Evolutionary conservation across 805 yeast genomes (phyloP).

Genomic region (Kodamaea laetipori): DNA sequence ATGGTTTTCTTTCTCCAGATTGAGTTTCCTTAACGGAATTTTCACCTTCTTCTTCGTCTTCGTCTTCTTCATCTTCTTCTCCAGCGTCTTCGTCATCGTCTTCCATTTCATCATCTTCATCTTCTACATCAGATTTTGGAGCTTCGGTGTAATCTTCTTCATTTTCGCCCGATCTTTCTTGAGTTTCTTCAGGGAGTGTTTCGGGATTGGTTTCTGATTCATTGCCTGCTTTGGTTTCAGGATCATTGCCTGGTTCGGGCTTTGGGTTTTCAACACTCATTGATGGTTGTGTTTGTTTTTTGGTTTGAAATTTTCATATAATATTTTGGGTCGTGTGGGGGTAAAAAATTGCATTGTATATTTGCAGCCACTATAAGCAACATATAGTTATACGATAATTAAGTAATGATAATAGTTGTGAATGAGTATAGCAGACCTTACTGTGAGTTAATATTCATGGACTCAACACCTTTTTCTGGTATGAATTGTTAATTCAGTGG

Average conservation of each 20-base stretch:
- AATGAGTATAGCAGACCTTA: too few relatives aligned
- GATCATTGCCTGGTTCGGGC: too few relatives aligned
- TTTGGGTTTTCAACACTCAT: constrained; percentile 2
- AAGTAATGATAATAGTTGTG: too few relatives aligned
- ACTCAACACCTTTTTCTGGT: too few relatives aligned
- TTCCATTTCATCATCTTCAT: constrained; percentile 11
- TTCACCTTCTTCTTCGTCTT: constrained; percentile 14
- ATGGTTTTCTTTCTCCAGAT: constrained; percentile 5
- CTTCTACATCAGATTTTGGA: constrained; percentile 10
- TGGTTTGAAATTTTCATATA: not conserved
- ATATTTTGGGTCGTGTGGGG: constrained; percentile 1
- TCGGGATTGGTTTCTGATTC: not conserved
- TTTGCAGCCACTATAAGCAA: not conserved
- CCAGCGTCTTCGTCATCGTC: constrained; percentile 11
- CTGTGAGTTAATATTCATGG: too few relatives aligned
- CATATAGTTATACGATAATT: too few relatives aligned
- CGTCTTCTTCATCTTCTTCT: constrained; percentile 12
- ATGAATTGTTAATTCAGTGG: too few relatives aligned
- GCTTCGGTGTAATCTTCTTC: constrained; percentile 13
- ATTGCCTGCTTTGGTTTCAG: too few relatives aligned
- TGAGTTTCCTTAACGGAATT: constrained; percentile 9
- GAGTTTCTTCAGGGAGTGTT: not conserved
- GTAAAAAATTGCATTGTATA: too few relatives aligned
- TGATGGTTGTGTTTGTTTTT: not conserved
- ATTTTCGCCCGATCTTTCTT: constrained; percentile 1